Percentiles rank a stretch among this genome's conserved stretches.
phyloP scores from a whole-genome alignment of 805 yeast genomes.

The Monosporozyma yasuniensis region DNA sequence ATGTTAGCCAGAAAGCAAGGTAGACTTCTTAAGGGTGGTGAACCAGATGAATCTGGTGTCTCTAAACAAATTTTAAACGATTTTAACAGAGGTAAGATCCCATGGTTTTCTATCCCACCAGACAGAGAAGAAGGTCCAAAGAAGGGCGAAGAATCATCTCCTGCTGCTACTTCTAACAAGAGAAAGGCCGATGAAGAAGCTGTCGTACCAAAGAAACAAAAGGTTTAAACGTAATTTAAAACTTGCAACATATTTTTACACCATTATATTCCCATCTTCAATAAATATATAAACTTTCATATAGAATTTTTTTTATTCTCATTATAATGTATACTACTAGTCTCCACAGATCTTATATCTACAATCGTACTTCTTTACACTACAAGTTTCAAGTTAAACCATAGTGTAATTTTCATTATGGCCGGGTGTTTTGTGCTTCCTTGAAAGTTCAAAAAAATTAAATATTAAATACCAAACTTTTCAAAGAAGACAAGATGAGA shows the following conservation, averaged over 20 bases:
- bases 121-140: slow-evolving; percentile 40
- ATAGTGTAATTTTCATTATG: background rate
- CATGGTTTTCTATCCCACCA: slow-evolving; percentile 97
- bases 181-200: slow-evolving; percentile 7
- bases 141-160: slow-evolving; percentile 14
- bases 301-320: background rate
- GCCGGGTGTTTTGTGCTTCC: slow-evolving; percentile 3
- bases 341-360: background rate
- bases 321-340: background rate
- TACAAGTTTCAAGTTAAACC: too few relatives aligned
- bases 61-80: slow-evolving; percentile 86
- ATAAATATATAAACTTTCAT: background rate
- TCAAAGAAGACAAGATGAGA: background rate
- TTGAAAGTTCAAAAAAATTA: background rate
- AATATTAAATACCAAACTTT: background rate
- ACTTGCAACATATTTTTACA: background rate
- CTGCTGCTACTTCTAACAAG: slow-evolving; percentile 3
- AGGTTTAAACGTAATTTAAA: background rate
- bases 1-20: slow-evolving; percentile 89
- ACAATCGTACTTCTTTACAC: too few relatives aligned
- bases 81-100: slow-evolving; percentile 93
- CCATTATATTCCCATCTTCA: background rate
- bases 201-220: slow-evolving; percentile 7
- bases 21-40: slow-evolving; percentile 90
- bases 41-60: slow-evolving; percentile 91